Conservation (phyloP, 805 yeast genomes). For the Yarrowia osloensis region DNA sequence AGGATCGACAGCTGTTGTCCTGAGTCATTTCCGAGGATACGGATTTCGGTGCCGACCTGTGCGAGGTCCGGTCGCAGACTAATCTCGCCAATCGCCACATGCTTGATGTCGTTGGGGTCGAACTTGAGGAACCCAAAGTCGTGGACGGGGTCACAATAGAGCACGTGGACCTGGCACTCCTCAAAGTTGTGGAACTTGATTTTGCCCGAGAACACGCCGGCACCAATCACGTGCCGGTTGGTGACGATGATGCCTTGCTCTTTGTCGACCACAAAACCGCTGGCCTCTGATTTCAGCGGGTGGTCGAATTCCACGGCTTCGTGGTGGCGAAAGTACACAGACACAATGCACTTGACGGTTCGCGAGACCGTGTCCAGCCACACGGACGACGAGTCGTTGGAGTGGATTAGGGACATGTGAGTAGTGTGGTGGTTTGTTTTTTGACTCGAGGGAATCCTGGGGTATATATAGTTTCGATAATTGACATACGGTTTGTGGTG, state of each 20-base stretch:
- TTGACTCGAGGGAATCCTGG: neutral
- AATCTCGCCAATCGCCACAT: constrained; percentile 68
- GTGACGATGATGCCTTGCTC: constrained; percentile 80
- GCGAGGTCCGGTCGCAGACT: constrained; percentile 78
- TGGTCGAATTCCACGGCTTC: constrained; percentile 83
- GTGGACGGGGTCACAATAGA: constrained; percentile 91
- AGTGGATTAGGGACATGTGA: neutral
- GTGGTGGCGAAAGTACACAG: constrained; percentile 83
- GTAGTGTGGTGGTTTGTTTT: neutral
- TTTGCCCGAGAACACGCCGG: constrained; percentile 90
- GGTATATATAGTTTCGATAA: neutral
- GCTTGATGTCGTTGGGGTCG: constrained; percentile 70
- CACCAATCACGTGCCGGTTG: constrained; percentile 92
- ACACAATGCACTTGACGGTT: constrained; percentile 84
- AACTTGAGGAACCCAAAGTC: constrained; percentile 89
- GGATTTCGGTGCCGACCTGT: constrained; percentile 84
- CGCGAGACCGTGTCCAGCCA: constrained; percentile 82
- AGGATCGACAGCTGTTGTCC: constrained; percentile 89
- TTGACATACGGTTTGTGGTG: too few relatives aligned
- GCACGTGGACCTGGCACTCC: constrained; percentile 81
- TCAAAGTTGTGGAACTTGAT: constrained; percentile 94
- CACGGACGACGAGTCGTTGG: constrained; percentile 40
- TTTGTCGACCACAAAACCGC: constrained; percentile 91
- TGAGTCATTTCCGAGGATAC: constrained; percentile 95
- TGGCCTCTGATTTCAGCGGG: constrained; percentile 75